Base-by-base conservation (phyloP, 306 rosid genomes). In the Ormosia semicastrata region DNA sequence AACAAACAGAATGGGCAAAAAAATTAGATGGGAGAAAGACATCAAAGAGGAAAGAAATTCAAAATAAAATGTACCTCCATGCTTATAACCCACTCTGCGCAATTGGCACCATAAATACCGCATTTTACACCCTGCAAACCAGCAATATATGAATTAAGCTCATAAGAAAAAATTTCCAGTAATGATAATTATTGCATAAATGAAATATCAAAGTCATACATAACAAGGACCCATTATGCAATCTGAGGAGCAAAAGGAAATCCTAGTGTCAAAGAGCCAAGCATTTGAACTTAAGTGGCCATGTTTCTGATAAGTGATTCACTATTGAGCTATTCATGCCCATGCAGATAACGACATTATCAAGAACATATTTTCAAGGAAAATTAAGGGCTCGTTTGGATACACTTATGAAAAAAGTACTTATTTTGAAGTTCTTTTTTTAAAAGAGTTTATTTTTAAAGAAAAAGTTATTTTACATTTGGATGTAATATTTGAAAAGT, bases 81-180 rank as follows among this genome's bases (percentile, higher is more conserved):
- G 93, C 98, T 93, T 76, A 95, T 85, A 65, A 95, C 87, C 99
- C 99, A 95, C 86, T 95, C 97, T 10, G 96, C 43, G 63, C 85
- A 75, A 78, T 95, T 95, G 77, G 86, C 87, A 59, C 99, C 99
- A 83, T 90, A 95, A 67, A 95, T 93, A 68, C 99, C 99, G 67
- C 99, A 95, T 84, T 87, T 93, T 44, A 78, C 89, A 70, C 94
- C 94, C 99, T 93, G 82, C 60, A 89, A 65, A 70, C 66, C 84
- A 87, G 76, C 10, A 70, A 87, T 58, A 69, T 30, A 36, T 73
- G 64, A 52, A 69, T 47, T 46, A 56, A 78, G 65, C 66, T 18
- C 18, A 70, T 40, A 67, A 75, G 39, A 75, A 24, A 7, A 80
- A 74, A 73, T 60, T 24, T 2, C 71, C 17, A 6, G 67, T 24